Base-by-base conservation (phyloP, 2,329 filamentous ascomycete species). In the Colletotrichum cereale region DNA sequence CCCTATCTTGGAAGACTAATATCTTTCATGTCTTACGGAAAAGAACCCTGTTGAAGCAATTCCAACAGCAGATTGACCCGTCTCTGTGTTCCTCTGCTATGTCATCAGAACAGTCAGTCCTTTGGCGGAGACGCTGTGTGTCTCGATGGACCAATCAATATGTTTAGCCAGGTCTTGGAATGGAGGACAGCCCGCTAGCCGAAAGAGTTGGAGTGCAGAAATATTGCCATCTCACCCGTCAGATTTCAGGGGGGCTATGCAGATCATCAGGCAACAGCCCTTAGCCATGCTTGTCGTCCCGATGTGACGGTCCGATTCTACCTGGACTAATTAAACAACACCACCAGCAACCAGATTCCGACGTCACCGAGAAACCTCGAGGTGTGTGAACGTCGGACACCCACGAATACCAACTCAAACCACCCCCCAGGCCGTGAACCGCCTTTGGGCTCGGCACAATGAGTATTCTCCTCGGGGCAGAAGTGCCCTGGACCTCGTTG, bases 391-490 rank as follows among this genome's bases (percentile, higher is more conserved):
- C 12, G 48, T 8, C 11, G 11, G 5, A 52, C 18, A 16, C 14
- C 48, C 16, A 18, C 26, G 14, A 21, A 21, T 7, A 14, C 12
- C 47, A 16, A 36, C n/a, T 14, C 40, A 47, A 11, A n/a, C n/a
- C n/a, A 12, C 40, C 21, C 36, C 21, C 12, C 24, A 29, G 14
- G 11, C 11, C 14, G n/a, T 34, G 26, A 3, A 5, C 21, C 16
- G 7, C 26, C 26, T 31, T 34, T 7, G 24, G 3, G 36, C 26
- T 5, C 5, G 21, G 16, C 14, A 38, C 14, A 24, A 71, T 71
- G 56, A 44, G 48, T 24, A 34, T 29, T 16, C 24, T 71, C 16
- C 67, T 58, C 0, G 70, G 71, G 53, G 38, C 62, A 40, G 38
- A 34, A 5, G 29, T 18, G 50, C 5, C 44, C 2, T 67, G 71